Evolutionary conservation across 805 yeast species (phyloP).

Genomic region (Saccharomyces cerevisiae): DNA sequence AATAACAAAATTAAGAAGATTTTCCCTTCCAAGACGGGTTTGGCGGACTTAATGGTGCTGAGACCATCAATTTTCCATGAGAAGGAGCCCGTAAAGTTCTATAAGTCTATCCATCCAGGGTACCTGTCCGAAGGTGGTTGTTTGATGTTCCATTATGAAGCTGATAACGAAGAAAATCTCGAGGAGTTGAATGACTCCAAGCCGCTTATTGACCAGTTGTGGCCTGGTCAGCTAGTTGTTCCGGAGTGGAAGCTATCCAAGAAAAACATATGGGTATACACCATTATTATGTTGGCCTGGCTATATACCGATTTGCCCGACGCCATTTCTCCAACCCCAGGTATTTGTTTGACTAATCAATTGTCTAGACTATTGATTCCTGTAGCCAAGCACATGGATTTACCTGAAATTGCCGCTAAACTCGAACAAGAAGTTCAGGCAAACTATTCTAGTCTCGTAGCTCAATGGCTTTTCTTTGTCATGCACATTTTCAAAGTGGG

Average conservation of each 20-base stretch:
- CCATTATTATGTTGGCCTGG: slow-evolving; percentile 49
- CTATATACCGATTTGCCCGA: slow-evolving; percentile 92
- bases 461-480: slow-evolving; percentile 60
- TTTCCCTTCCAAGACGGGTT: slow-evolving; percentile 32
- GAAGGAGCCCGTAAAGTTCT: slow-evolving; percentile 55
- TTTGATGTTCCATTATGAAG: slow-evolving; percentile 55
- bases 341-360: slow-evolving; percentile 66
- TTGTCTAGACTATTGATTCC: slow-evolving; percentile 33
- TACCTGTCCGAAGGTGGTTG: slow-evolving; percentile 77
- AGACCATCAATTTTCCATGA: slow-evolving; percentile 74
- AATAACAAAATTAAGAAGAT: slow-evolving; percentile 46
- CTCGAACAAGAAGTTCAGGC: slow-evolving; percentile 43
- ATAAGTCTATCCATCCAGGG: slow-evolving; percentile 51
- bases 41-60: slow-evolving; percentile 55
- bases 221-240: slow-evolving; percentile 85
- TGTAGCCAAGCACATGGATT: slow-evolving; percentile 30
- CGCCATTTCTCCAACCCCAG: slow-evolving; percentile 84
- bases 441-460: slow-evolving; percentile 33
- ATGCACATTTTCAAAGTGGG: slow-evolving; percentile 61
- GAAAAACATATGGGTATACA: slow-evolving; percentile 10
- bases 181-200: slow-evolving; percentile 42
- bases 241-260: slow-evolving; percentile 9
- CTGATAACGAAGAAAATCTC: slow-evolving; percentile 41
- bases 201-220: slow-evolving; percentile 48
- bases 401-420: slow-evolving; percentile 36